Base-by-base conservation (phyloP, 1,284 basidiomycete genomes). In the Pseudozyma sp. region DNA sequence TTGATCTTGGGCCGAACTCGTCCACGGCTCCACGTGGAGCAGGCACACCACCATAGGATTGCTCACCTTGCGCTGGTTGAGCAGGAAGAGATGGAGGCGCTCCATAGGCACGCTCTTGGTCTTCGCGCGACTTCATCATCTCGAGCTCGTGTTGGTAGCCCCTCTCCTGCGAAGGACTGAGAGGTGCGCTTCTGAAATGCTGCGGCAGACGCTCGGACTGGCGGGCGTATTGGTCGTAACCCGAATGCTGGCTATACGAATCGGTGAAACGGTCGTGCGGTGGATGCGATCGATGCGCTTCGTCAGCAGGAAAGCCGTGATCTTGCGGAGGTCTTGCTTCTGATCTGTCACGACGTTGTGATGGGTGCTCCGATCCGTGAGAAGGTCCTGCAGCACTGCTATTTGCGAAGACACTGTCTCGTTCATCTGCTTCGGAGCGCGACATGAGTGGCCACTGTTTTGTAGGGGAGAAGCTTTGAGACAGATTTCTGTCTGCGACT, bases 101-200 rank as follows among this genome's bases (percentile, higher is more conserved):
- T 9, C 58, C 65, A n/a, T 65, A 52, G 25, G 31, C 14, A 25
- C 61, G 56, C 48, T 73, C 61, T 18, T 65, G 60, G 16, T 73
- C 60, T 45, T 69, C 70, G n/a, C 65, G 65, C 13, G 70, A 61
- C 54, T 65, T 68, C 70, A 73, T 73, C 61, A 64, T 54, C 21
- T 73, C 70, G 56, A 73, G 59, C 55, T 73, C 70, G 65, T 55
- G 56, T 35, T 69, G 70, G 36, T 69, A 73, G 36, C 52, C 44
- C 18, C 62, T 48, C 40, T 69, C 70, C 9, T 68, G 60, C 18
- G 57, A 43, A 13, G 65, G 18, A 25, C 38, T 72, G 14, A 18
- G 48, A 4, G 19, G 18, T 14, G n/a, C 39, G 11, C 18, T 45
- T 31, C 68, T 52, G 5, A 38, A 18, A 19, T 48, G 38, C 10